Evolutionary conservation across 2,329 filamentous ascomycete species (phyloP), one percentile per base, ranked within the genome.

Genomic region (Penicillium sp.): DNA sequence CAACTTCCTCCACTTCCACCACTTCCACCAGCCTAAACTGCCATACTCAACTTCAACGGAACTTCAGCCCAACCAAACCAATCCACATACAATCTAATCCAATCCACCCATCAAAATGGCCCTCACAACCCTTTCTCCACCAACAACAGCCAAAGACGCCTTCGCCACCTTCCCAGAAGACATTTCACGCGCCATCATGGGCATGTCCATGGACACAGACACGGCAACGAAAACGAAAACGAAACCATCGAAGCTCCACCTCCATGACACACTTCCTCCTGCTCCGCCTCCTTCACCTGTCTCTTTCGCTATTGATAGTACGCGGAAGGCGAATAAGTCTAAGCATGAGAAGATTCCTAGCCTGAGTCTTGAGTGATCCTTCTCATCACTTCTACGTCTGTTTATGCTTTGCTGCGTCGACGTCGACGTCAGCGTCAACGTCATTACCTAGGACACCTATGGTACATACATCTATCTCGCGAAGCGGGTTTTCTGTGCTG

Each of bases 101-200:
- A n/a, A n/a, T n/a, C 33, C 8, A 10, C 9, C 1, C 33, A 6
- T 27, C 24, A 10, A 20, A 36, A 36, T 10, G 3, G 10, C 33
- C 15, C 15, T n/a, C n/a, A n/a, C n/a, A n/a, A n/a, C n/a, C n/a
- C n/a, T n/a, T n/a, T n/a, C n/a, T n/a, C n/a, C n/a, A n/a, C n/a
- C n/a, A n/a, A n/a, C n/a, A n/a, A n/a, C 15, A 15, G 30, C 62
- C 34, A 33, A 55, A 39, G 48, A 62, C 32, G 58, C 60, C 15
- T 51, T 64, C 12, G 56, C 65, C 27, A 63, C 61, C 42, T 69
- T 69, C 45, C 68, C 66, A 12, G 66, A 74, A 50, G 68, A 75
- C 41, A 70, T 76, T 58, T 67, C 67, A 52, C 68, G 66, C 46
- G 71, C 72, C 20, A 67, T 75, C 52, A 66, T 73, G n/a, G n/a